phyloP scores from a whole-genome alignment of 352 stramenopile species.

The Phytophthora pistaciae region DNA sequence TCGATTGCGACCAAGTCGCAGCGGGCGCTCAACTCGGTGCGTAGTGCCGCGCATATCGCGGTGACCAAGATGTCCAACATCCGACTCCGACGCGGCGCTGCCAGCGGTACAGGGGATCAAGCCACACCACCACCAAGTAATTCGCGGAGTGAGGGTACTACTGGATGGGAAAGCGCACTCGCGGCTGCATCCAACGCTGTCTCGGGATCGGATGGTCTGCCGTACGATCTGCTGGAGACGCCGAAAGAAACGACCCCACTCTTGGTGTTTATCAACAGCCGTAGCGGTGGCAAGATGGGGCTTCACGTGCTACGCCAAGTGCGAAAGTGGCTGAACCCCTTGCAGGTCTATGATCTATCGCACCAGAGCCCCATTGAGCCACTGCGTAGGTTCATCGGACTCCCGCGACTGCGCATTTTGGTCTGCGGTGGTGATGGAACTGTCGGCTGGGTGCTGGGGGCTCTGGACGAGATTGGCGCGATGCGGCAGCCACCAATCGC shows the following conservation, averaged over 20 bases:
- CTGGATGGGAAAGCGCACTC: conserved; percentile 25
- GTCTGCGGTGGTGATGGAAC: conserved; percentile 96
- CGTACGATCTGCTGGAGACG: conserved; percentile 66
- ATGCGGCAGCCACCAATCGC: conserved; percentile 92
- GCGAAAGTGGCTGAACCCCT: conserved; percentile 93
- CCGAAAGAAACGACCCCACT: conserved; percentile 63
- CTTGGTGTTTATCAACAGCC: conserved; percentile 96
- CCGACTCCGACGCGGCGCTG: conserved; percentile 54
- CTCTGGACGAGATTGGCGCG: conserved; percentile 73
- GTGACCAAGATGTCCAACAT: conserved; percentile 82
- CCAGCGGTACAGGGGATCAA: conserved; percentile 8
- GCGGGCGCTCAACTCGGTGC: conserved; percentile 74
- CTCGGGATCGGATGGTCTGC: conserved; percentile 37
- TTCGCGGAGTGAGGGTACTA: conserved; percentile 15
- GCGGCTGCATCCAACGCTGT: conserved; percentile 32
- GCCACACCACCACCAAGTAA: conserved; percentile 28
- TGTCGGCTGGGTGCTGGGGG: conserved; percentile 91
- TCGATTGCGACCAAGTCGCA: conserved; percentile 63
- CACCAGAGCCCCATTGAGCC: conserved; percentile 93
- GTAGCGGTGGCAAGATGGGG: conserved; percentile 94
- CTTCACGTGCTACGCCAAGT: conserved; percentile 94
- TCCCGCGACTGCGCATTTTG: conserved; percentile 91
- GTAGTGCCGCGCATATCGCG: conserved; percentile 68
- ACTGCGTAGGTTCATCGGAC: conserved; percentile 90
- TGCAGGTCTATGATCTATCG: conserved; percentile 96